Evolutionary conservation across 176 grass and related monocot genomes (phyloP).

Genomic region (Tillandsia fasciculata): DNA sequence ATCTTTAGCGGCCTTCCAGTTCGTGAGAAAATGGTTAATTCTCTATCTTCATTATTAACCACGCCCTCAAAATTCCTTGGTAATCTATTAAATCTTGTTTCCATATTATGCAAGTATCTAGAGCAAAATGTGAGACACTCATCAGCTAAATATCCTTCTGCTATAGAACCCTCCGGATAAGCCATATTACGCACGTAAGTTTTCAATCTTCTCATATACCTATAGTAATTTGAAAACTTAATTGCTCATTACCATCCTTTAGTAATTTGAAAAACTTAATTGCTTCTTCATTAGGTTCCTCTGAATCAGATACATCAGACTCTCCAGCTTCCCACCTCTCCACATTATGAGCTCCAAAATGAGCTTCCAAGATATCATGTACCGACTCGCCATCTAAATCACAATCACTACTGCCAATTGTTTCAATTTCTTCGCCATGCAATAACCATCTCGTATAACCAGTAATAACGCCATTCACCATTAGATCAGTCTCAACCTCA

Average conservation of each 20-base stretch:
- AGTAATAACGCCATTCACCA: neutral
- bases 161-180: too few species aligned
- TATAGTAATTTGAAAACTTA: too few species aligned
- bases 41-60: too few species aligned
- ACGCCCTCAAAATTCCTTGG: too few species aligned
- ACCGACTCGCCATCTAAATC: neutral
- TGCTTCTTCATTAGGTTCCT: neutral
- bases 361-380: conserved; percentile 1
- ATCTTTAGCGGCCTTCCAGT: too few species aligned
- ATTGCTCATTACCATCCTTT: neutral
- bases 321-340: neutral
- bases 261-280: neutral
- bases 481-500: neutral
- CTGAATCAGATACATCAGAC: neutral
- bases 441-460: neutral
- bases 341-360: neutral
- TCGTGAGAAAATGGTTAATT: too few species aligned
- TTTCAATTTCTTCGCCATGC: neutral
- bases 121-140: too few species aligned
- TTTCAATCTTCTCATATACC: too few species aligned
- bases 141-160: too few species aligned
- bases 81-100: too few species aligned
- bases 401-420: neutral
- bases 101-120: too few species aligned
- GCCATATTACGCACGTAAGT: too few species aligned